Evolutionary conservation across 2,329 filamentous ascomycete genomes (phyloP).

Genomic region (Scedosporium boydii): DNA sequence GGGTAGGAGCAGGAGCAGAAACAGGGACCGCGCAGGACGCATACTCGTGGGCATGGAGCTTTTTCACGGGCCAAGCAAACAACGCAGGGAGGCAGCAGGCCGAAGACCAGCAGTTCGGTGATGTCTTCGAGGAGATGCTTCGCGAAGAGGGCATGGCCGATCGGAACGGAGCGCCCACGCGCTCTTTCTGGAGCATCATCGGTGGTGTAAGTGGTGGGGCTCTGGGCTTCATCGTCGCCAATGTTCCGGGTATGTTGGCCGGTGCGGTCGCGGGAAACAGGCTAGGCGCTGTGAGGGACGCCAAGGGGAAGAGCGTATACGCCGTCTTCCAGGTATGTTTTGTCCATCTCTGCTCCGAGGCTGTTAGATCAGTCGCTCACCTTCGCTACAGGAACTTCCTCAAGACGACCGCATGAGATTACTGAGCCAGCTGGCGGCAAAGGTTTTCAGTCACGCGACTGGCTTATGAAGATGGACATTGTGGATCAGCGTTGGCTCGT

Average conservation of each 20-base stretch:
- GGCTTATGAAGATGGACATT: conserved; percentile 29
- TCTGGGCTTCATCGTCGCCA: conserved; percentile 90
- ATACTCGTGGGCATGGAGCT: conserved; percentile 73
- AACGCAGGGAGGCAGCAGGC: conserved; percentile 38
- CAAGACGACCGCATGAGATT: conserved; percentile 72
- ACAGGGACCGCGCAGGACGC: conserved; percentile 29
- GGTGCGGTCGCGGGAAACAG: conserved; percentile 89
- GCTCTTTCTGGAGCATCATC: conserved; percentile 77
- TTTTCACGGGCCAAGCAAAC: conserved; percentile 37
- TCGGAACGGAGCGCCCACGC: conserved; percentile 40
- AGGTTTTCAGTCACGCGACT: conserved; percentile 75
- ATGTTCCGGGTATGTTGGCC: conserved; percentile 79
- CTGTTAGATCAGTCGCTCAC: neutral
- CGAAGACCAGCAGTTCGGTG: conserved; percentile 76
- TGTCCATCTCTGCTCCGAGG: neutral
- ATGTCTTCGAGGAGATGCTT: conserved; percentile 85
- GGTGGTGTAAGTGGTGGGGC: conserved; percentile 82
- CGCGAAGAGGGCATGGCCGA: conserved; percentile 76
- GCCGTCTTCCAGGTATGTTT: conserved; percentile 61
- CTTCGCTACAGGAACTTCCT: conserved; percentile 56
- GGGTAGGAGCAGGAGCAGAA: conserved; percentile 25
- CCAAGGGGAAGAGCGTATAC: conserved; percentile 91
- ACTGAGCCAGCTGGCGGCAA: conserved; percentile 73
- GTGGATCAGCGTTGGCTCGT: neutral
- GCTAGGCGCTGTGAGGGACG: conserved; percentile 80